Conservation (phyloP, 78 protist genomes). For the Dictyostelium capitatum region DNA sequence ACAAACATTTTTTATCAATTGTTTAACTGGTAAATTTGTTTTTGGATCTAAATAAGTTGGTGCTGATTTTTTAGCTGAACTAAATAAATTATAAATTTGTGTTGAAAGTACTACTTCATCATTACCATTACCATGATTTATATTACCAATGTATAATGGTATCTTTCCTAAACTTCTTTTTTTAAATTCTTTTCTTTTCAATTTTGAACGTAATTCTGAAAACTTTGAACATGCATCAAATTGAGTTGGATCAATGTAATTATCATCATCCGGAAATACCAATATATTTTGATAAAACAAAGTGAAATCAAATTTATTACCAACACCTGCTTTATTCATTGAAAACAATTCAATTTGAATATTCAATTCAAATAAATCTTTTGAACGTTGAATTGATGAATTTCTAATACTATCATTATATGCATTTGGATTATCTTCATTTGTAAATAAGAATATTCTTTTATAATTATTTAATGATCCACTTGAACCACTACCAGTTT, state of each 20-base stretch:
- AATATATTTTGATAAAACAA: conserved; percentile 71
- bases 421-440: conserved; percentile 75
- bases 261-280: conserved; percentile 41
- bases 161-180: conserved; percentile 64
- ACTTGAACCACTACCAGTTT: neutral
- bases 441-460: conserved; percentile 80
- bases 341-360: conserved; percentile 84
- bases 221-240: conserved; percentile 74
- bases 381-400: conserved; percentile 62
- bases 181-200: conserved; percentile 80
- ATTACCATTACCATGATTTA: too few relatives aligned
- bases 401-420: conserved; percentile 49
- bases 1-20: conserved; percentile 75
- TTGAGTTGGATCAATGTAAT: conserved; percentile 13
- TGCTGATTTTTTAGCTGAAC: conserved; percentile 19
- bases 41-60: conserved; percentile 61
- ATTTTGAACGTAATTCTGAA: conserved; percentile 6
- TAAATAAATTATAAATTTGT: conserved; percentile 38
- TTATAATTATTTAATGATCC: neutral
- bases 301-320: conserved; percentile 48
- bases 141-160: conserved; percentile 53
- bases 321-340: conserved; percentile 48
- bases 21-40: conserved; percentile 58
- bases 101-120: conserved; percentile 22
- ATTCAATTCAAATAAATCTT: conserved; percentile 81